Percentiles rank a stretch among this genome's conserved stretches.
Conservation (phyloP, 2,329 filamentous ascomycete species). For the Cercospora sp. region DNA sequence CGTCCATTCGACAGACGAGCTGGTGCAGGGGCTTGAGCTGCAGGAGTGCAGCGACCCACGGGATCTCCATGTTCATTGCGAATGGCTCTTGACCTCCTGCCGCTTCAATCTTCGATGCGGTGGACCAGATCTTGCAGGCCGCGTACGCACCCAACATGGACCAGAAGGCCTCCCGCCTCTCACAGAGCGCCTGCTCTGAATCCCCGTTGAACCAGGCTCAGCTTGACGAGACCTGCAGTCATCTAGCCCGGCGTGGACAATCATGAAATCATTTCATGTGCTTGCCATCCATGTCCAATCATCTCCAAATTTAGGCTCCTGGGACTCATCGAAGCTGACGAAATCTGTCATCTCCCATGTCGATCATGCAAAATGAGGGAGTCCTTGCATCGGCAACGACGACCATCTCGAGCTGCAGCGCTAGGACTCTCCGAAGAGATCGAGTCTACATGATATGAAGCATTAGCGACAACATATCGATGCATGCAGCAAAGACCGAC, state of each 20-base stretch:
- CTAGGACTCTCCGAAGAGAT: not conserved
- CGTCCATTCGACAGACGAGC: not conserved
- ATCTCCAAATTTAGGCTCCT: not conserved
- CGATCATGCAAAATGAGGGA: not conserved
- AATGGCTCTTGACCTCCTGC: not conserved
- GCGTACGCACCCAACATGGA: not conserved
- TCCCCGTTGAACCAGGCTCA: not conserved
- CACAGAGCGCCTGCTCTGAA: too few species aligned
- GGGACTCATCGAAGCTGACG: not conserved
- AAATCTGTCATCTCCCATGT: not conserved
- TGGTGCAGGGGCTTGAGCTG: not conserved
- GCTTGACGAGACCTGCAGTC: not conserved
- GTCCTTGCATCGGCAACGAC: not conserved
- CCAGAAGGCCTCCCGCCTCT: too few species aligned
- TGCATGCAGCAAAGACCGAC: not conserved
- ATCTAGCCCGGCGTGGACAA: not conserved
- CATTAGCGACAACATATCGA: not conserved
- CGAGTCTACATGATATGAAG: not conserved
- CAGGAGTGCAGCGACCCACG: not conserved
- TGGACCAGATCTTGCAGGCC: not conserved
- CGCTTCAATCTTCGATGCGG: not conserved
- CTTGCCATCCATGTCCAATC: not conserved
- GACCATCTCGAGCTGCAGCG: not conserved
- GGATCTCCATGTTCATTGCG: not conserved
- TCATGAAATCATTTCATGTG: not conserved